Evolutionary conservation across 306 rosid species (phyloP).

Genomic region (Cucumis cinereus): DNA sequence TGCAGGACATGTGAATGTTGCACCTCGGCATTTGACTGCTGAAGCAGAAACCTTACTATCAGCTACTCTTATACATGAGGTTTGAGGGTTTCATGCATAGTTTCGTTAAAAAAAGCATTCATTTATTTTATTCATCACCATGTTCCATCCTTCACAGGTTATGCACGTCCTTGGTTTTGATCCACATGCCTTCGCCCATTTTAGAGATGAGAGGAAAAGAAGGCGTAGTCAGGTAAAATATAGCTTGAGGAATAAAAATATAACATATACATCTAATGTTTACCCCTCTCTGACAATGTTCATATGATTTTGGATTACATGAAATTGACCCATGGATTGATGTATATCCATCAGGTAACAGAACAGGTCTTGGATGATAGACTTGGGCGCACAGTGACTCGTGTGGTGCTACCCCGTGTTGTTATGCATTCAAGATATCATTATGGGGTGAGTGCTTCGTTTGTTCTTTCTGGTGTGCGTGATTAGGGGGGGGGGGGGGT

Average conservation of each 20-base stretch:
- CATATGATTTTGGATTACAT: not conserved
- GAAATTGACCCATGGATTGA: not conserved
- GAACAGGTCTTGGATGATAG: slow-evolving; percentile 84
- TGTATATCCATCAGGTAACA: slow-evolving; percentile 47
- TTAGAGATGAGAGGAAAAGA: slow-evolving; percentile 95
- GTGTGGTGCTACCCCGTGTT: slow-evolving; percentile 96
- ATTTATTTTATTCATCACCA: slow-evolving; percentile 10
- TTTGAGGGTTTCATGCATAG: slow-evolving; percentile 16
- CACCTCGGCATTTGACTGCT: slow-evolving; percentile 98
- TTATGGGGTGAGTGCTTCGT: slow-evolving; percentile 48
- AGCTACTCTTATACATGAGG: slow-evolving; percentile 95
- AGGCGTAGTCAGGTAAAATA: slow-evolving; percentile 63
- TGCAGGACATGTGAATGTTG: slow-evolving; percentile 94
- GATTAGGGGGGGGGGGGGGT: not conserved
- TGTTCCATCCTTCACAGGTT: slow-evolving; percentile 44
- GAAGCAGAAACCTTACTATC: slow-evolving; percentile 93
- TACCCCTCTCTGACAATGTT: not conserved
- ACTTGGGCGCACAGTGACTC: slow-evolving; percentile 80
- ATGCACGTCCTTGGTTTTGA: slow-evolving; percentile 99
- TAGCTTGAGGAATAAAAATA: not conserved
- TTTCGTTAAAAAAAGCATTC: slow-evolving; percentile 1
- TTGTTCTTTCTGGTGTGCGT: not conserved
- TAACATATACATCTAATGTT: not conserved
- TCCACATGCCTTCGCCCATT: slow-evolving; percentile 97
- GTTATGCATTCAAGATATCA: slow-evolving; percentile 93